phyloP scores from a whole-genome alignment of 192 early-diverging fungal genomes.

The Coemansia sp. region DNA sequence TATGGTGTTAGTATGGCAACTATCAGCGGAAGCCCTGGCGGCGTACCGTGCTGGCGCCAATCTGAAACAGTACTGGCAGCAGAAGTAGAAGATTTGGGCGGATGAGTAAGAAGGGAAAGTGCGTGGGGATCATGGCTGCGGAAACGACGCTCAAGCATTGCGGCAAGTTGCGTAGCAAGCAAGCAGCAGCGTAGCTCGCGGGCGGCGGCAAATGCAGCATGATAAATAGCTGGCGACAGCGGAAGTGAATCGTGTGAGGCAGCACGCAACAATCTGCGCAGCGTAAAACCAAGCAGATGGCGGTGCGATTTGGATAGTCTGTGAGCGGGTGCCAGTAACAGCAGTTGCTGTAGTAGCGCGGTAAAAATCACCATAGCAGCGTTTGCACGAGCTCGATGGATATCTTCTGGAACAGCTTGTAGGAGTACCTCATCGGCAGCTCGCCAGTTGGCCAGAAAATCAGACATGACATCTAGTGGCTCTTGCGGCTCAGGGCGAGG shows the following conservation, averaged over 20 bases:
- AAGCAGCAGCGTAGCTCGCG: background rate
- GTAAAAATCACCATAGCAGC: background rate
- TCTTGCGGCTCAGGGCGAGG: background rate
- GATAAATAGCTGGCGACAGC: constrained; percentile 19
- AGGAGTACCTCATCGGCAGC: constrained; percentile 9
- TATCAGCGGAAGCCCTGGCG: background rate
- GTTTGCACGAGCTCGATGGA: background rate
- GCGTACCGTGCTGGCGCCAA: background rate
- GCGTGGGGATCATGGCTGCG: constrained; percentile 7
- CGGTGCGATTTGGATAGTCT: background rate
- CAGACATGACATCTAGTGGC: background rate
- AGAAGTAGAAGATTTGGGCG: background rate
- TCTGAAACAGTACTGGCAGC: background rate
- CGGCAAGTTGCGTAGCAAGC: background rate
- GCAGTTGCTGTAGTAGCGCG: background rate
- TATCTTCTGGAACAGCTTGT: background rate
- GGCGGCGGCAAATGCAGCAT: constrained; percentile 19
- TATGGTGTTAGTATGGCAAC: constrained; percentile 19
- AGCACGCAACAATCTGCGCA: background rate
- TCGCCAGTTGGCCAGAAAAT: constrained; percentile 15
- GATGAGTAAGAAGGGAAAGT: background rate
- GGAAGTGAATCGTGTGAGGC: background rate
- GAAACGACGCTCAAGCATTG: constrained; percentile 9
- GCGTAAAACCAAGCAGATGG: background rate
- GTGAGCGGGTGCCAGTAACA: background rate